These are phyloP conservation scores for Aspergillus avenaceus DNA, from an alignment of 495 filamentous ascomycete genomes.

Conservation along the genomic window DNA sequence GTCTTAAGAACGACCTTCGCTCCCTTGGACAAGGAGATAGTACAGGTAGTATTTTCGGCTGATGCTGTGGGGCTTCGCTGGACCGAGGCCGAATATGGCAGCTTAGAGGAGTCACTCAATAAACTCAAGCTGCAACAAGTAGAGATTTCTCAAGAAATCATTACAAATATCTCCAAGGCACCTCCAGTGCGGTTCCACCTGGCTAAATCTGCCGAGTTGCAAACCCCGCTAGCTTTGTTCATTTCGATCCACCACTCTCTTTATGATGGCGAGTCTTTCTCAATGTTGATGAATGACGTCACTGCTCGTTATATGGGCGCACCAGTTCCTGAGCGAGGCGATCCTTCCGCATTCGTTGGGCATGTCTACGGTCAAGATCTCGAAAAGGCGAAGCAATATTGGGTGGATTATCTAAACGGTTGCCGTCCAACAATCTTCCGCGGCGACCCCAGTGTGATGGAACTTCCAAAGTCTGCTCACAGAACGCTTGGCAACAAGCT, in stretches of 20 bases:
- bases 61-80: conserved; percentile 13
- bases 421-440: conserved; percentile 31
- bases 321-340: conserved; percentile 13
- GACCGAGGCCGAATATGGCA: conserved; percentile 13
- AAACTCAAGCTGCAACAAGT: conserved; percentile 4
- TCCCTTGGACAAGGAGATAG: conserved; percentile 49
- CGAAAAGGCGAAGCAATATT: conserved; percentile 58
- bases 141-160: conserved; percentile 19
- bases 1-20: conserved; percentile 71
- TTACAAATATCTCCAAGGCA: conserved; percentile 16
- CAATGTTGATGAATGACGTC: conserved; percentile 58
- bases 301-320: conserved; percentile 29
- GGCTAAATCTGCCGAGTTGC: conserved; percentile 6
- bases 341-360: conserved; percentile 33
- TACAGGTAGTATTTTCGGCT: conserved; percentile 56
- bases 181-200: conserved; percentile 26
- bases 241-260: conserved; percentile 60
- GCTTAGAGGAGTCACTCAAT: conserved; percentile 11
- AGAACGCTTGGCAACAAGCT: conserved; percentile 18
- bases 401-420: conserved; percentile 54
- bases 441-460: neutral
- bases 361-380: conserved; percentile 44
- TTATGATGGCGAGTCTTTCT: conserved; percentile 81
- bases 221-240: conserved; percentile 16
- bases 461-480: conserved; percentile 12